phyloP scores from a whole-genome alignment of 306 rosid species.

The Senna siamea region DNA sequence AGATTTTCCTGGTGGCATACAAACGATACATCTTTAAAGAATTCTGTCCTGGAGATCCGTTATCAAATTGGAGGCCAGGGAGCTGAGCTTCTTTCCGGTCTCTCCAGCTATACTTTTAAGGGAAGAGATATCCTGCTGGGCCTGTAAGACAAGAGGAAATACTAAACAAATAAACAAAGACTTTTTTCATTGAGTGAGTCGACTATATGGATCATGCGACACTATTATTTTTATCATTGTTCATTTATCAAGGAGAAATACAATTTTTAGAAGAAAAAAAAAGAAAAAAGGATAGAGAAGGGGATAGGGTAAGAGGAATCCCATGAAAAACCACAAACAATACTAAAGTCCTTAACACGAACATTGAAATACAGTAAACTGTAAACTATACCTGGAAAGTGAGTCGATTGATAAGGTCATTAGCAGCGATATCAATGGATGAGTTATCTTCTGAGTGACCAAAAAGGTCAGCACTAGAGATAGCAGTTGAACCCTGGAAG shows the following conservation, averaged over 20 bases:
- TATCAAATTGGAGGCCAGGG: constrained; percentile 82
- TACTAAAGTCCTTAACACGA: not conserved
- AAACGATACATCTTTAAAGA: constrained; percentile 59
- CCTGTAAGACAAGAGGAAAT: constrained; percentile 51
- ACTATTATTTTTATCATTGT: no score
- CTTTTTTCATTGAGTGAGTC: no score
- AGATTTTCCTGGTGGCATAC: constrained; percentile 38
- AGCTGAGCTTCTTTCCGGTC: constrained; percentile 93
- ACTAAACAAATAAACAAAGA: no score
- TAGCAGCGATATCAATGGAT: constrained; percentile 65
- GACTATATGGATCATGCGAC: no score
- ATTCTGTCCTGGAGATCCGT: constrained; percentile 95
- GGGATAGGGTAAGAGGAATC: no score
- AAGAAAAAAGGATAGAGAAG: no score
- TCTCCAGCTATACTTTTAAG: constrained; percentile 92
- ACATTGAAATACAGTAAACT: not conserved
- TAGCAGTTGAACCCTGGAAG: constrained; percentile 74
- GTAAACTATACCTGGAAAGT: constrained; percentile 74
- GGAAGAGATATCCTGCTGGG: constrained; percentile 90
- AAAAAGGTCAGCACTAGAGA: constrained; percentile 93
- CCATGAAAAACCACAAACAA: constrained; percentile 12
- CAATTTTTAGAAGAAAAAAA: no score
- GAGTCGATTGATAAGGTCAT: constrained; percentile 75
- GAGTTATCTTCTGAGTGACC: constrained; percentile 58
- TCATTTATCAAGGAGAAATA: not conserved